Percentiles rank a stretch among this genome's conserved stretches.
These are phyloP conservation scores for Danielozyma ontarioensis DNA, from an alignment of 805 yeast genomes.

Conservation along the genomic window DNA sequence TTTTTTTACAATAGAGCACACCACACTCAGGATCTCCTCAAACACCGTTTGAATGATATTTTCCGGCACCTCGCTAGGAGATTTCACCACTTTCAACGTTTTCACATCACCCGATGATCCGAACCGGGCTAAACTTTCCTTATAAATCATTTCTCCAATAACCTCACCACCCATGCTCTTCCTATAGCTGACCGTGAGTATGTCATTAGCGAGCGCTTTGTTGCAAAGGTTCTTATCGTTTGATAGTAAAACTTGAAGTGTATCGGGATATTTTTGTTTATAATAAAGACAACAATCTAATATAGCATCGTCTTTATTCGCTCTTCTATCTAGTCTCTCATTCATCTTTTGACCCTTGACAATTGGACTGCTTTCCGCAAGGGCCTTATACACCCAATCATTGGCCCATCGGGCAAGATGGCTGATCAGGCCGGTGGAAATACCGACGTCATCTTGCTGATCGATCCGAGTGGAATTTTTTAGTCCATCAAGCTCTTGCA, in stretches of 20 bases:
- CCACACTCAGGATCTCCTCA: constrained; percentile 36
- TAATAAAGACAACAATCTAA: constrained; percentile 78
- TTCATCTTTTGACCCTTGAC: constrained; percentile 61
- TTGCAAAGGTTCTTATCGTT: constrained; percentile 81
- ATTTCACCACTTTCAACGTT: neutral
- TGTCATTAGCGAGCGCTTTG: constrained; percentile 64
- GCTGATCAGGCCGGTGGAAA: constrained; percentile 39
- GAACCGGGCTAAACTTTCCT: constrained; percentile 28
- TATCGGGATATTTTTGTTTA: constrained; percentile 27
- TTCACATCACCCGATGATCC: constrained; percentile 18
- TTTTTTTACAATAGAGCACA: constrained; percentile 42
- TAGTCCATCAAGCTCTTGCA: constrained; percentile 79
- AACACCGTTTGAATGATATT: constrained; percentile 23
- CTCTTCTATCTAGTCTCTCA: constrained; percentile 44
- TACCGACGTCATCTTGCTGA: constrained; percentile 7
- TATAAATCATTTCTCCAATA: constrained; percentile 36
- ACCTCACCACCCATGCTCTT: constrained; percentile 38
- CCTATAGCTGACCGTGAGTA: constrained; percentile 58
- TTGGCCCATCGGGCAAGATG: constrained; percentile 65
- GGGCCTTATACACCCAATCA: constrained; percentile 64
- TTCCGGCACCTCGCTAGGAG: constrained; percentile 1
- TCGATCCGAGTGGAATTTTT: constrained; percentile 39
- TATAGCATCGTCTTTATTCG: constrained; percentile 73
- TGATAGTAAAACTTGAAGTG: constrained; percentile 58
- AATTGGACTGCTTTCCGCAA: constrained; percentile 47